Evolutionary conservation across 768 basidiomycete genomes (phyloP), one percentile per base, ranked within the genome.

Genomic region (Amanita thiersii): DNA sequence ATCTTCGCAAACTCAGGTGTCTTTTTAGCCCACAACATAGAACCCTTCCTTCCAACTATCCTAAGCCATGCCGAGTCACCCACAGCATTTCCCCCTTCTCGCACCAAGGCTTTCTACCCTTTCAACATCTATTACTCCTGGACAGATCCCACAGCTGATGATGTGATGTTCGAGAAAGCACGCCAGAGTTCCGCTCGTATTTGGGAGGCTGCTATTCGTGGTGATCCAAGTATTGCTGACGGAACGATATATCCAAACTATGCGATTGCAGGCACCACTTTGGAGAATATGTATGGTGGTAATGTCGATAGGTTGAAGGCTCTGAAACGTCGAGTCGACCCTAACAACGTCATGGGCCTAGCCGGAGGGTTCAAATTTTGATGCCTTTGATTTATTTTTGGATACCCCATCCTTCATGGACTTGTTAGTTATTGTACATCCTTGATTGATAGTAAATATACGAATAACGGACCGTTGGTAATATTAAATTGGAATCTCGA

Each of bases 281-380:
- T 73, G 28, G 56, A 63, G 38, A 48, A 52, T 10, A 61, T 78
- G 23, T 73, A 68, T 42, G 72, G 70, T 2, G 46, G 23, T 3
- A 67, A 72, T 41, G 34, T 77, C 5, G 47, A 45, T 17, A 51
- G 45, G 46, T 44, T 75, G 45, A 40, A 49, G 39, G 43, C 29
- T 15, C 56, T 74, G 12, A 68, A 63, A 50, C 46, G 44, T 45
- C 45, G 33, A 36, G 60, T 70, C 41, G 75, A 79, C 50, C 73
- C 74, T 0, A 37, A 55, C n/a, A 60, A 68, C 43, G 63, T 76
- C 40, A 77, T 79, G 73, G 63, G 61, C 15, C 62, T 73, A 6
- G 61, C 73, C 8, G 74, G 73, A 11, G 77, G 75, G 11, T 76
- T 65, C 57, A 74, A 73, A 56, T 52, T 68, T 25, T 60, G 47